Evolutionary conservation across 768 basidiomycete species (phyloP).

Genomic region (Scleroderma citrinum): DNA sequence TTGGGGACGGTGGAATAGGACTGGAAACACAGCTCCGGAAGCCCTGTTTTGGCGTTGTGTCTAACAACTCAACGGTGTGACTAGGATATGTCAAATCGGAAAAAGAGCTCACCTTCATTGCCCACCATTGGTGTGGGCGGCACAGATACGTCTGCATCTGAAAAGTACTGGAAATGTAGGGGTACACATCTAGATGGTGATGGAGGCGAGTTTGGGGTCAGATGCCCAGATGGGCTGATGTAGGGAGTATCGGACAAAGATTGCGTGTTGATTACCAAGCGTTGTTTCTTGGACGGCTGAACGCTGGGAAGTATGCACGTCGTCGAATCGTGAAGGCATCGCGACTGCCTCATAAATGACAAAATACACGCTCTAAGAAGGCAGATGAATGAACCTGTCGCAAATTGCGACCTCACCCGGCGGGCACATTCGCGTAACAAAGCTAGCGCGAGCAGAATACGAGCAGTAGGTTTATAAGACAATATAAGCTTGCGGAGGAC

Average conservation of each 20-base stretch:
- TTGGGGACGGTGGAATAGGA: neutral
- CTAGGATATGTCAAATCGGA: neutral
- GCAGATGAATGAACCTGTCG: neutral
- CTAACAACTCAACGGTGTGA: neutral
- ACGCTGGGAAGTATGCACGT: constrained; percentile 1
- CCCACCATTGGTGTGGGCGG: neutral
- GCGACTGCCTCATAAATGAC: neutral
- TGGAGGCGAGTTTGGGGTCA: constrained; percentile 3
- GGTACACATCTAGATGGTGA: constrained; percentile 2
- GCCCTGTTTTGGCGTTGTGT: constrained; percentile 2
- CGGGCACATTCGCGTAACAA: constrained; percentile 1
- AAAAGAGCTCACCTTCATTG: constrained; percentile 2
- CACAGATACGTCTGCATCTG: neutral
- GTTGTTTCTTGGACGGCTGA: constrained; percentile 3
- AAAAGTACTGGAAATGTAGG: neutral
- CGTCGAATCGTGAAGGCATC: neutral
- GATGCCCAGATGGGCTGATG: constrained; percentile 4
- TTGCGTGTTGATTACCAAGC: constrained; percentile 1
- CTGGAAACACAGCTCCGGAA: constrained; percentile 4
- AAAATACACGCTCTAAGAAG: neutral
- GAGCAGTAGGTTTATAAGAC: neutral
- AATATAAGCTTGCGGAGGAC: neutral
- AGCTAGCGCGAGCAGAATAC: constrained; percentile 2
- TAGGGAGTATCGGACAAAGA: constrained; percentile 4
- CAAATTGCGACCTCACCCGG: neutral